Conservation (phyloP, 2,329 filamentous ascomycete genomes). For the Exophiala lecanii-corni region DNA sequence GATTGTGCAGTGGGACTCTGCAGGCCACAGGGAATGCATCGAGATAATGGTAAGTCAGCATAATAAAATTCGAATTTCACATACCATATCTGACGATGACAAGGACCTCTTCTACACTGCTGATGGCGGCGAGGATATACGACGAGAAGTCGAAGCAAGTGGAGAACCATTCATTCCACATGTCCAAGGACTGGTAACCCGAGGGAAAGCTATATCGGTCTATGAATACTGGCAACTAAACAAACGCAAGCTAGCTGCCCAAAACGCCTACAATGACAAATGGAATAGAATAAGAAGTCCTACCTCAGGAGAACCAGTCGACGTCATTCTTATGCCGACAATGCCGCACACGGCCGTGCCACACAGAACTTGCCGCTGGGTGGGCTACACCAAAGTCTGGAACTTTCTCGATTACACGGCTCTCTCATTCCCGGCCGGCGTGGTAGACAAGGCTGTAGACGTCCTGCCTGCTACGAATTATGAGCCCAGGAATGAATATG, state of each 20-base stretch:
- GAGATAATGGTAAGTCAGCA: constrained; percentile 42
- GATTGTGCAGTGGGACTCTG: constrained; percentile 30
- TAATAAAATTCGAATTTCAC: neutral
- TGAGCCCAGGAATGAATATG: constrained; percentile 46
- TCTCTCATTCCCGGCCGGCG: constrained; percentile 48
- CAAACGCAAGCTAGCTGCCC: constrained; percentile 49
- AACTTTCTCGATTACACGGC: constrained; percentile 60
- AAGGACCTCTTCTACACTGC: constrained; percentile 57
- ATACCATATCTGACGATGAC: neutral
- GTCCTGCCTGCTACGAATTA: constrained; percentile 35
- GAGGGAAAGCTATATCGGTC: constrained; percentile 52
- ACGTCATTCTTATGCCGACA: constrained; percentile 54
- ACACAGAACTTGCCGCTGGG: constrained; percentile 30
- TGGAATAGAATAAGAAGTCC: constrained; percentile 49
- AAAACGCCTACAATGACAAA: constrained; percentile 55
- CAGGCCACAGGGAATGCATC: constrained; percentile 19
- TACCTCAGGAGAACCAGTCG: constrained; percentile 44
- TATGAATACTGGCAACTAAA: constrained; percentile 67
- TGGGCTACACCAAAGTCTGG: constrained; percentile 59
- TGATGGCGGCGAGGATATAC: constrained; percentile 61
- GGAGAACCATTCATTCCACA: constrained; percentile 59
- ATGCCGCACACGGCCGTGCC: constrained; percentile 50
- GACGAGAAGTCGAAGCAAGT: constrained; percentile 47
- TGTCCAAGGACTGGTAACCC: constrained; percentile 54
- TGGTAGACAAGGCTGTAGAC: constrained; percentile 30